Percentiles rank a stretch among this genome's conserved stretches.
Conservation (phyloP, 2,329 filamentous ascomycete species). For the Xylaria sp. region DNA sequence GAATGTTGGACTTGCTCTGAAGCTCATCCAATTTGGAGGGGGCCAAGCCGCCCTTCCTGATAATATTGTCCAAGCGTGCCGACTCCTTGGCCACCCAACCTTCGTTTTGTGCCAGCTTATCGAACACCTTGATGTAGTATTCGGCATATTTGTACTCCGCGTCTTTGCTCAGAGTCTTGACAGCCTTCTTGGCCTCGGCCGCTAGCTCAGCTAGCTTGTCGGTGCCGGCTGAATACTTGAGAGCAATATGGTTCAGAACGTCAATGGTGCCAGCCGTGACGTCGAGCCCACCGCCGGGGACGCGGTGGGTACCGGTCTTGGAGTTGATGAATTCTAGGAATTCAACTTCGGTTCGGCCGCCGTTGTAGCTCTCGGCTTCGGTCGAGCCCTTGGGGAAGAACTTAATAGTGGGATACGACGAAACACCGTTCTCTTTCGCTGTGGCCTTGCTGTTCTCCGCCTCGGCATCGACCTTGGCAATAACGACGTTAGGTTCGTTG, state of each 20-base stretch:
- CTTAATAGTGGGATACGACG: constrained; percentile 95
- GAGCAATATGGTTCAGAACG: constrained; percentile 75
- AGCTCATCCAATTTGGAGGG: constrained; percentile 89
- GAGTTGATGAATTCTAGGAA: constrained; percentile 84
- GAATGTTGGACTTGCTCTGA: constrained; percentile 83
- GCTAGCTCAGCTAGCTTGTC: constrained; percentile 66
- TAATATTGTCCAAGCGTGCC: constrained; percentile 75
- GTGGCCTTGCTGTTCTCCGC: constrained; percentile 79
- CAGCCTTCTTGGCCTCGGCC: constrained; percentile 74
- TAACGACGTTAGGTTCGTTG: constrained; percentile 76
- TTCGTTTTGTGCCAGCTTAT: constrained; percentile 80
- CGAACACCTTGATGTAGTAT: constrained; percentile 92
- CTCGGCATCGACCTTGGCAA: constrained; percentile 97
- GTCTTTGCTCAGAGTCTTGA: constrained; percentile 66
- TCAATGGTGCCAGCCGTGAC: constrained; percentile 81
- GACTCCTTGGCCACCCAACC: constrained; percentile 87
- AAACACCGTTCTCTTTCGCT: constrained; percentile 76
- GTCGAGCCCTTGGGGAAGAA: constrained; percentile 89
- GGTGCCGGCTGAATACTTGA: constrained; percentile 70
- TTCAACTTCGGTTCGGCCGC: constrained; percentile 76
- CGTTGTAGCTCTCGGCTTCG: constrained; percentile 72
- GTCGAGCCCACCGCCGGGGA: constrained; percentile 80
- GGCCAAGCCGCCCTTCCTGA: constrained; percentile 85
- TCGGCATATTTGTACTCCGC: constrained; percentile 78
- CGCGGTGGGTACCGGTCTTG: constrained; percentile 86